Evolutionary conservation across 2,329 filamentous ascomycete genomes (phyloP).

Genomic region (Didymellaceae sp.): DNA sequence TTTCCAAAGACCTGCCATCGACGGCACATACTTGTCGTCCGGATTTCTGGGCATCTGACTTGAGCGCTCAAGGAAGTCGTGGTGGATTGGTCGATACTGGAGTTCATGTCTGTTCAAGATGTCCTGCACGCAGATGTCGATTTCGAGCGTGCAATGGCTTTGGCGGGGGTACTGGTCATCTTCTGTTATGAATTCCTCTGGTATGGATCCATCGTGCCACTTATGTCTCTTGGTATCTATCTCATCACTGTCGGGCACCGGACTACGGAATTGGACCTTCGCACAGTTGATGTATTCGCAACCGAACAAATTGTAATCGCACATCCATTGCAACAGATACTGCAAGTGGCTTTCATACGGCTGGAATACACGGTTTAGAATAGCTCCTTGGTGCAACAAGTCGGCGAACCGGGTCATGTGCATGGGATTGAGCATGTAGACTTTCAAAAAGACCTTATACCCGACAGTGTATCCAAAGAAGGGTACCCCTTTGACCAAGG

Average conservation of each 20-base stretch:
- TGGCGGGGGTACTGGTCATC: slow-evolving; percentile 72
- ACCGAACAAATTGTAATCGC: slow-evolving; percentile 95
- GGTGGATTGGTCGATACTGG: slow-evolving; percentile 78
- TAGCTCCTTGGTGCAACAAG: slow-evolving; percentile 83
- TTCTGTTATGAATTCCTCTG: slow-evolving; percentile 64
- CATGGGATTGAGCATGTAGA: slow-evolving; percentile 88
- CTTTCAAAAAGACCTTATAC: slow-evolving; percentile 88
- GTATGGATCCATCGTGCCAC: slow-evolving; percentile 82
- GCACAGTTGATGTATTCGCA: slow-evolving; percentile 82
- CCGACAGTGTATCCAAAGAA: slow-evolving; percentile 97
- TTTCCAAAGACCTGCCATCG: slow-evolving; percentile 92
- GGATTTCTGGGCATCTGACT: slow-evolving; percentile 61
- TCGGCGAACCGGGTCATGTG: slow-evolving; percentile 89
- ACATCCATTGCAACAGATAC: slow-evolving; percentile 96
- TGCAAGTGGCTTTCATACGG: slow-evolving; percentile 94
- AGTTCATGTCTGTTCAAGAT: slow-evolving; percentile 84
- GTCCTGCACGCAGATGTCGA: slow-evolving; percentile 87
- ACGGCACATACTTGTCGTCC: slow-evolving; percentile 85
- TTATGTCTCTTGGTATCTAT: slow-evolving; percentile 67
- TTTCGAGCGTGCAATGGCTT: slow-evolving; percentile 88
- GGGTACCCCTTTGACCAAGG: slow-evolving; percentile 87
- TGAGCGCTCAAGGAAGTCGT: slow-evolving; percentile 80
- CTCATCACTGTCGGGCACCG: slow-evolving; percentile 73
- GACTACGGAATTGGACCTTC: slow-evolving; percentile 74
- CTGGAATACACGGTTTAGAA: slow-evolving; percentile 84